Base-by-base conservation (phyloP, 2,329 filamentous ascomycete species). In the Talaromyces sp. region DNA sequence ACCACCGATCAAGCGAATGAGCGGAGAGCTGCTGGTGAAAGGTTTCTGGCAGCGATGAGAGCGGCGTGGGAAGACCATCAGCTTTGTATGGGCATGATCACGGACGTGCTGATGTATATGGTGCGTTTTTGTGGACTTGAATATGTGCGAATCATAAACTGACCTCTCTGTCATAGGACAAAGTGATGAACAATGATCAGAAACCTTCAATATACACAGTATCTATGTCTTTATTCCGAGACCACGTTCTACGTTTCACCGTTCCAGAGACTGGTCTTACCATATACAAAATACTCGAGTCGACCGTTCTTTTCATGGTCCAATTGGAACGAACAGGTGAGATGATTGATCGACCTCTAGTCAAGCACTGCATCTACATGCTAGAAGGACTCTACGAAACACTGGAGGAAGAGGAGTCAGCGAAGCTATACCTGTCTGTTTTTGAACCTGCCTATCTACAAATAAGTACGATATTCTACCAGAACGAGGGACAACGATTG, bases 51-150 rank as follows among this genome's bases (percentile, higher is more conserved):
- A 57, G 87, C 85, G 0, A 73, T 97, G 13, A 88, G 88, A 65
- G 81, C 86, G 59, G 85, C 87, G 2, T 99, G 92, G 91, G 85
- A 91, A 61, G 89, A 95, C 62, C 92, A 99, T 69, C 89, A 92
- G 69, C 84, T 89, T 58, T 92, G 89, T 45, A 96, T 96, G 89
- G 91, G 91, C 69, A 97, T 97, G 93, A 87, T 91, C 53, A 91
- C 92, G 3, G 94, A 97, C 72, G 91, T 97, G 33, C 80, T 97
- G 53, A 97, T 97, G 91, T 97, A 97, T 69, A 90, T 99, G 80
- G 83, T 85, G 69, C 67, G 78, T 67, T 58, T 60, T 22, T 28
- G 10, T 5, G 36, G n/a, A n/a, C 11, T 13, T 5, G 2, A 6
- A 10, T 3, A 5, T 5, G 10, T 19, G 35, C 7, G 22, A 4